A percentile compares a stretch with the other conserved stretches of the same genome.
phyloP scores from a whole-genome alignment of 345 rosid species.

The Eutrema japonicum region DNA sequence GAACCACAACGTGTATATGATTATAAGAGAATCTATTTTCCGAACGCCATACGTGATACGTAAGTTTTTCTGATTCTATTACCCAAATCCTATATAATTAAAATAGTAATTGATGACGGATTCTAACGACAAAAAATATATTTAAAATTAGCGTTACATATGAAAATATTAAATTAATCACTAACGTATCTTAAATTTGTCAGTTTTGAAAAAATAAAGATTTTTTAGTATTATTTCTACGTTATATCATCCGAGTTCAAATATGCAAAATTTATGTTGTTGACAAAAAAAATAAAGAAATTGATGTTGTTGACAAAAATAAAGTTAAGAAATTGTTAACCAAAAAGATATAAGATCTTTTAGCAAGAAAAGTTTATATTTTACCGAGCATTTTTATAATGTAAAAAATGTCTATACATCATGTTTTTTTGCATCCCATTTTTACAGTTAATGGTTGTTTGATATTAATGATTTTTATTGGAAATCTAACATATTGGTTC shows the following conservation, averaged over 20 bases:
- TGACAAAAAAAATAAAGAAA: too few species aligned
- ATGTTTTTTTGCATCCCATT: too few species aligned
- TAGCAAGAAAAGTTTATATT: too few species aligned
- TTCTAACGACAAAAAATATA: not conserved
- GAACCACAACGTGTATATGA: not conserved
- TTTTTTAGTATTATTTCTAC: too few species aligned
- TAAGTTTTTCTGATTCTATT: not conserved
- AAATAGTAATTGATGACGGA: not conserved
- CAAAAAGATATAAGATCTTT: not conserved
- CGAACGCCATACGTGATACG: not conserved
- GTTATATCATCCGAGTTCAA: too few species aligned
- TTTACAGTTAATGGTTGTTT: not conserved
- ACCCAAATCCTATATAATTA: not conserved
- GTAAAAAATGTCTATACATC: not conserved
- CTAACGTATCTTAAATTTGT: not conserved
- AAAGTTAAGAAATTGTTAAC: too few species aligned
- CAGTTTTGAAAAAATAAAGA: not conserved
- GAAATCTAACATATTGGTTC: slow-evolving; percentile 8
- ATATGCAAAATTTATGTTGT: too few species aligned
- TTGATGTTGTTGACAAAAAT: too few species aligned
- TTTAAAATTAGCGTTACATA: not conserved
- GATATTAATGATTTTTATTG: not conserved
- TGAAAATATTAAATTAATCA: not conserved
- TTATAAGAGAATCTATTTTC: not conserved
- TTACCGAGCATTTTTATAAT: not conserved